phyloP scores from a whole-genome alignment of 495 filamentous ascomycete species.

The Sporormia fimetaria region DNA sequence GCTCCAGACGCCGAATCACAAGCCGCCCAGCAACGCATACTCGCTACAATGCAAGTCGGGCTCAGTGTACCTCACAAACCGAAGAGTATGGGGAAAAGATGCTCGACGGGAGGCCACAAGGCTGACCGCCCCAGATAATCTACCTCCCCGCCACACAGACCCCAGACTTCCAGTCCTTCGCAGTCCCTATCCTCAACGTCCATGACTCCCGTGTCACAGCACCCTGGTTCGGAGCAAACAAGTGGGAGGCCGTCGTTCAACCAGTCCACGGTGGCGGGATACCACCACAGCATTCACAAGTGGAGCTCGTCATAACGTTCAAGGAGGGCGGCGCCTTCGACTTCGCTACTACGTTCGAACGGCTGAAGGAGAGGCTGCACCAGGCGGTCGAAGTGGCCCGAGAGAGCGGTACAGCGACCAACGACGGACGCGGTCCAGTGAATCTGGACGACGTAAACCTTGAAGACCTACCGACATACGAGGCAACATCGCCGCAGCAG shows the following conservation, averaged over 20 bases:
- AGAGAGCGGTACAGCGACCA: conserved; percentile 34
- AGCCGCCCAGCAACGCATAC: conserved; percentile 45
- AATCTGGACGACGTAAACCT: conserved; percentile 52
- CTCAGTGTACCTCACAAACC: conserved; percentile 73
- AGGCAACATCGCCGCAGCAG: conserved; percentile 24
- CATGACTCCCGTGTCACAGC: conserved; percentile 82
- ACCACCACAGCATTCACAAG: conserved; percentile 54
- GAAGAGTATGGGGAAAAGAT: conserved; percentile 65
- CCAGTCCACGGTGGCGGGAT: conserved; percentile 81
- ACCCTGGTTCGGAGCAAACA: conserved; percentile 93
- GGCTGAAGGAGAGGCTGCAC: conserved; percentile 68
- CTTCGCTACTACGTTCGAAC: conserved; percentile 72
- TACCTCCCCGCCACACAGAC: conserved; percentile 69
- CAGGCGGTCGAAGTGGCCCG: conserved; percentile 64
- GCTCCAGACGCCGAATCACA: conserved; percentile 48
- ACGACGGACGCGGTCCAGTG: too few relatives aligned
- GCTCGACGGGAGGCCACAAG: conserved; percentile 8
- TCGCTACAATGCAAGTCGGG: conserved; percentile 50
- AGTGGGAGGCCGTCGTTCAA: conserved; percentile 69
- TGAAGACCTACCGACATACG: conserved; percentile 80
- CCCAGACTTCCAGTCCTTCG: conserved; percentile 71
- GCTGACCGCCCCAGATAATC: conserved; percentile 49
- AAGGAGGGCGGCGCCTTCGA: conserved; percentile 92
- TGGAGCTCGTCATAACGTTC: conserved; percentile 78
- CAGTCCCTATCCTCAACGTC: conserved; percentile 71